Evolutionary conservation across 164 flowering plant genomes (phyloP), one percentile per base, ranked within the genome.

Genomic region (Magnolia kwangsiensis): DNA sequence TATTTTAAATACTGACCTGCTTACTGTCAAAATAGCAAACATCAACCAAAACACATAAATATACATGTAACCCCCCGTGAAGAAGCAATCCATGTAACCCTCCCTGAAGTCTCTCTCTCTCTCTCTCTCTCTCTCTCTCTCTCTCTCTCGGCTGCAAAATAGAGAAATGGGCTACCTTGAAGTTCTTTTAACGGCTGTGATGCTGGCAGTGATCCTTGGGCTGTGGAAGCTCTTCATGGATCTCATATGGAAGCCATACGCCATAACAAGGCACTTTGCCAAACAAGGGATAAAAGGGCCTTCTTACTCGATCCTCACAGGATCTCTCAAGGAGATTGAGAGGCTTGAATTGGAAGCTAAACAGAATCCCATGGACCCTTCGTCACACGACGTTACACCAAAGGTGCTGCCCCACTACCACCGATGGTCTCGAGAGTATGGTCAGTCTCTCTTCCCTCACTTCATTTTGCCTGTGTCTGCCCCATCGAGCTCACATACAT

Each of bases 181-280:
- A 5, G n/a, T 51, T 23, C n/a, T 50, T 24, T 6, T 71, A 3
- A 29, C 50, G 3, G 66, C 73, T 45, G 58, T 73, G 61, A 14
- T 21, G 13, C 50, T 72, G 2, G 7, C 78, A 19, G 21, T 73
- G 31, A 29, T 73, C 21, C 63, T 77, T 0, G 64, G 58, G 65
- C 65, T 78, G 50, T 72, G 76, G 79, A 49, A 71, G 65, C 49
- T 72, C 27, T 72, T 75, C 16, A 51, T 59, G 61, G 23, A 37
- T 50, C 71, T 80, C 20, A 66, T 83, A 50, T 83, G 85, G 83
- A 78, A 78, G 72, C 85, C 85, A 21, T 72, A 76, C 71, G 51
- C 51, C n/a, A 29, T 78, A 63, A 74, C 74, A 1, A 78, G 68
- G 67, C 69, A 61, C 61, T 80, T 80, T 72, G 67, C n/a, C 51